Evolutionary conservation across 2,329 filamentous ascomycete species (phyloP).

Genomic region (Pestalotiopsis fici): DNA sequence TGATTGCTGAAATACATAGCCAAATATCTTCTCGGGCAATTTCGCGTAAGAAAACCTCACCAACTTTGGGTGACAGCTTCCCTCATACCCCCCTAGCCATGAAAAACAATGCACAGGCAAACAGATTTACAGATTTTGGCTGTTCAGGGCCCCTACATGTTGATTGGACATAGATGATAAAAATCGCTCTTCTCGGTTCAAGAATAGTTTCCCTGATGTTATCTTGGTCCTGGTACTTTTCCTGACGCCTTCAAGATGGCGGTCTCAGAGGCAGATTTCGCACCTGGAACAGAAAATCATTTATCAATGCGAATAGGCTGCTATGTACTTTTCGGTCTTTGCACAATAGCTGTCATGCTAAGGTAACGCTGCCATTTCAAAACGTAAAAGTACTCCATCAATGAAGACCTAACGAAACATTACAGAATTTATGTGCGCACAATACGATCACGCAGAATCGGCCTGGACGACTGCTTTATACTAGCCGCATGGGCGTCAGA

Average conservation of each 20-base stretch:
- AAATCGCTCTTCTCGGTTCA: neutral
- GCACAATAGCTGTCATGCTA: neutral
- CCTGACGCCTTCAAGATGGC: neutral
- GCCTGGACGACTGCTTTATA: neutral
- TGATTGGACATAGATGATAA: neutral
- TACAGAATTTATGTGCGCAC: neutral
- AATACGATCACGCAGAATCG: neutral
- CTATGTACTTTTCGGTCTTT: neutral
- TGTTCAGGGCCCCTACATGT: too few species aligned
- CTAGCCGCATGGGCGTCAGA: neutral
- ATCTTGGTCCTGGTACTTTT: neutral
- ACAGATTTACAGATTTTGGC: too few species aligned
- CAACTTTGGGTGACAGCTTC: too few species aligned
- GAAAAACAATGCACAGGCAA: too few species aligned
- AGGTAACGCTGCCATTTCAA: neutral
- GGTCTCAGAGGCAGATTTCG: neutral
- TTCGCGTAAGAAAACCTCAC: too few species aligned
- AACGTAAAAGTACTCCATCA: neutral
- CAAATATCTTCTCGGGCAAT: too few species aligned
- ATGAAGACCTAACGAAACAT: neutral
- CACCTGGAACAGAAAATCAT: neutral
- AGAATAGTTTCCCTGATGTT: neutral
- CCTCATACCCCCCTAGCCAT: too few species aligned
- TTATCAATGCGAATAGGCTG: neutral
- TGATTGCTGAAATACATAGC: neutral